Conservation (phyloP, 2,329 filamentous ascomycete genomes). For the Nannizziopsis arthrosporioides region DNA sequence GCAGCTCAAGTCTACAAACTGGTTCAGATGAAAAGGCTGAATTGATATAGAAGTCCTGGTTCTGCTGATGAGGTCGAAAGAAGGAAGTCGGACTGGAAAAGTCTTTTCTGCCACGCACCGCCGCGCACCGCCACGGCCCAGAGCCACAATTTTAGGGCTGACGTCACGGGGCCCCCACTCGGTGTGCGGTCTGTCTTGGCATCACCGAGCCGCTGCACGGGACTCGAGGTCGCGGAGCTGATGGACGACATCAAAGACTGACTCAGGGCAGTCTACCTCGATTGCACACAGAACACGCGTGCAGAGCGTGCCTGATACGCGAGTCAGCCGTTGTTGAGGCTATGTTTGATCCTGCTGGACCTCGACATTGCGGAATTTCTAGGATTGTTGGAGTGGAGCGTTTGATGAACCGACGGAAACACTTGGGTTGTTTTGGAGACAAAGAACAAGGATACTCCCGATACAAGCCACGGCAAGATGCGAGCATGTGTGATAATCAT, state of each 20-base stretch:
- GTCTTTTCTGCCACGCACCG: conserved; percentile 2
- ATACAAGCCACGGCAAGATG: conserved; percentile 2
- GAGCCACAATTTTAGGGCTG: neutral
- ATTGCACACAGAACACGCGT: too few species aligned
- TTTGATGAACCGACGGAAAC: conserved; percentile 8
- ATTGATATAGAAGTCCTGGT: neutral
- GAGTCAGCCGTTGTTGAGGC: neutral
- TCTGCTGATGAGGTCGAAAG: neutral
- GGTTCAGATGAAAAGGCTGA: neutral
- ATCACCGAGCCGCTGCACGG: neutral
- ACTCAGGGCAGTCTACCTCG: too few species aligned
- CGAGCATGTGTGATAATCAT: conserved; percentile 3
- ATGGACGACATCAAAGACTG: too few species aligned
- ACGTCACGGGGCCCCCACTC: neutral
- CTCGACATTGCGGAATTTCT: neutral
- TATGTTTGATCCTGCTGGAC: neutral
- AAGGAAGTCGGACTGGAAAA: too few species aligned
- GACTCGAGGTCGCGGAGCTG: neutral
- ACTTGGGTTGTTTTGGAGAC: conserved; percentile 5
- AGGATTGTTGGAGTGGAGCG: neutral
- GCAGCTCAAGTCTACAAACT: neutral
- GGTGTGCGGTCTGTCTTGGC: neutral
- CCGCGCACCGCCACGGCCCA: neutral
- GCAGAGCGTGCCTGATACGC: too few species aligned
- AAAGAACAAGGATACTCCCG: conserved; percentile 4